Evolutionary conservation across 225 moss, liverwort and hornwort genomes (phyloP).

Genomic region (Straminergon stramineum): DNA sequence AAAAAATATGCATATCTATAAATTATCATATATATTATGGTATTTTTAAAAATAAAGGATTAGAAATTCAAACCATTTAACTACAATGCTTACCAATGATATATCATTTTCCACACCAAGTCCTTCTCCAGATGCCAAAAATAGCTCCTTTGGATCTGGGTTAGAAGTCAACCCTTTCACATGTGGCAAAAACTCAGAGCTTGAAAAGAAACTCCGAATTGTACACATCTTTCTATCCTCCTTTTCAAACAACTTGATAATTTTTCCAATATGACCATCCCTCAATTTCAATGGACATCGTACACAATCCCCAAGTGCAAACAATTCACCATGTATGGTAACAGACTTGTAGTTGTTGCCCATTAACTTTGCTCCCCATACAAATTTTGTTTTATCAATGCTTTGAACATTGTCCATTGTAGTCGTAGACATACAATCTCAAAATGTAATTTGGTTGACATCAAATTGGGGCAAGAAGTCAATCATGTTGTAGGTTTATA

Average conservation of each 20-base stretch:
- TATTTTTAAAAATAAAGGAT: neutral
- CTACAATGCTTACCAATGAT: neutral
- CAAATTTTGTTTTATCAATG: neutral
- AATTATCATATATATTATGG: neutral
- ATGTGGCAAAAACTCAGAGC: neutral
- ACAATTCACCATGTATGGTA: neutral
- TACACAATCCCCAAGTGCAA: conserved; percentile 19
- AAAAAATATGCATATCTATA: neutral
- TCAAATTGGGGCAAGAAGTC: neutral
- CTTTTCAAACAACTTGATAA: neutral
- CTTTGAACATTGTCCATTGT: neutral
- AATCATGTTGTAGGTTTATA: neutral
- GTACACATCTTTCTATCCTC: neutral
- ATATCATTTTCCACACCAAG: neutral
- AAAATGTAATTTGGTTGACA: neutral
- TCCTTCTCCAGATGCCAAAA: conserved; percentile 18
- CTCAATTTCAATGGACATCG: neutral
- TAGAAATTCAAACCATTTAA: neutral
- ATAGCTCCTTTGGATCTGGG: neutral
- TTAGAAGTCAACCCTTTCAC: neutral
- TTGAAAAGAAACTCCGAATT: conserved; percentile 1
- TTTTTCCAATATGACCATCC: conserved; percentile 6
- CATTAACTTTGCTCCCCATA: neutral
- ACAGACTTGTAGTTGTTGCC: neutral
- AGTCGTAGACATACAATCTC: neutral